Conservation (phyloP, 768 basidiomycete genomes). For the Lactarius pseudohatsudake region DNA sequence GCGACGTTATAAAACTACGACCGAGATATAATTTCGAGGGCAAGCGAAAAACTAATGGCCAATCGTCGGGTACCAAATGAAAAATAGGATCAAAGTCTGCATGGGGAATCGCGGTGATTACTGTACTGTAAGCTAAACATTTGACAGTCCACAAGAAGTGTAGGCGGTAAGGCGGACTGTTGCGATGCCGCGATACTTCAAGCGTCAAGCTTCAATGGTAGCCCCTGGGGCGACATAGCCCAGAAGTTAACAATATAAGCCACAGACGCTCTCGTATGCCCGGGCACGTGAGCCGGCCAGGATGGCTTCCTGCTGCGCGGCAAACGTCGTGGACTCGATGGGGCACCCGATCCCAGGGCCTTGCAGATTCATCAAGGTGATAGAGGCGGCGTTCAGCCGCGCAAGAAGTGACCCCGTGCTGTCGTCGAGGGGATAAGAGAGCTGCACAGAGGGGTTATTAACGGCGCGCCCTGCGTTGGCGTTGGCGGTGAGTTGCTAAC, state of each 20-base stretch:
- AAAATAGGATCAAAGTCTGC: not conserved
- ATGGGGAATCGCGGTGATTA: not conserved
- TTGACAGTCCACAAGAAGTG: not conserved
- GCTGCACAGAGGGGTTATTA: conserved; percentile 32
- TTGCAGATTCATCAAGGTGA: conserved; percentile 35
- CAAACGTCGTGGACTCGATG: conserved; percentile 31
- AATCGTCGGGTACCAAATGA: not conserved
- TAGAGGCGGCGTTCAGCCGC: conserved; percentile 31
- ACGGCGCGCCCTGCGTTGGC: conserved; percentile 33
- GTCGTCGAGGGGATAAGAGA: conserved; percentile 33
- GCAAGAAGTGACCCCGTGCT: conserved; percentile 26
- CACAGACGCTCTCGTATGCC: not conserved
- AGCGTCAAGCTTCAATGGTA: not conserved
- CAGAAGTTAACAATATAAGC: not conserved
- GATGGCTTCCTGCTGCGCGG: conserved; percentile 21
- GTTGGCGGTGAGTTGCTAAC: conserved; percentile 26
- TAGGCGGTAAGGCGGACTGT: not conserved
- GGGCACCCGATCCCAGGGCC: conserved; percentile 34
- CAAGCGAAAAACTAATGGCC: not conserved
- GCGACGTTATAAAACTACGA: too few relatives aligned
- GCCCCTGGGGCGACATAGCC: not conserved
- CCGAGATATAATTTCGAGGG: not conserved
- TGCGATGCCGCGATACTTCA: not conserved
- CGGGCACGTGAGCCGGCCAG: not conserved
- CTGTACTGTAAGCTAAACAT: not conserved